phyloP scores from a whole-genome alignment of 1,139 yeast genomes.

The Taphrina flavorubra region DNA sequence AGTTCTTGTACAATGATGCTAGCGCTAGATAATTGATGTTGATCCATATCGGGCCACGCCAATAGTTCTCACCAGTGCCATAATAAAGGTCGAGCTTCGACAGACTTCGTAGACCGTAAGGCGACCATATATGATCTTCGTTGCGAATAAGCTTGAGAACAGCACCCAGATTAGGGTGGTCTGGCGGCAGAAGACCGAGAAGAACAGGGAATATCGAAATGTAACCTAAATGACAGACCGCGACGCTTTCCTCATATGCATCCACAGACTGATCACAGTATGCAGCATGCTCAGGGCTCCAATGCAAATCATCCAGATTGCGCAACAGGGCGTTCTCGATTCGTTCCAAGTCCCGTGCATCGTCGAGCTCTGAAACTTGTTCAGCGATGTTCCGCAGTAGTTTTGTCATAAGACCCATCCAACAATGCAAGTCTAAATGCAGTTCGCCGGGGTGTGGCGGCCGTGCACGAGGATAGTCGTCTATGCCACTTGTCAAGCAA shows the following conservation, averaged over 20 bases:
- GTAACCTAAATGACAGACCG: slow-evolving; percentile 88
- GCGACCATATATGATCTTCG: slow-evolving; percentile 77
- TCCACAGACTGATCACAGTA: slow-evolving; percentile 86
- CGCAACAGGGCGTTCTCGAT: slow-evolving; percentile 64
- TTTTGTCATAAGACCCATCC: slow-evolving; percentile 93
- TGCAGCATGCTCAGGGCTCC: slow-evolving; percentile 70
- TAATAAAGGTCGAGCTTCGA: slow-evolving; percentile 71
- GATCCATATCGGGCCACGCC: slow-evolving; percentile 96
- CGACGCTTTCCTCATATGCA: slow-evolving; percentile 67
- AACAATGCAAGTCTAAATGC: slow-evolving; percentile 83
- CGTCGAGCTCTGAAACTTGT: slow-evolving; percentile 65
- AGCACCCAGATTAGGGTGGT: slow-evolving; percentile 58
- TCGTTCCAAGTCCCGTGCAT: slow-evolving; percentile 59
- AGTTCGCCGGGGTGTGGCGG: slow-evolving; percentile 87
- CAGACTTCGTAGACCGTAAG: slow-evolving; percentile 79
- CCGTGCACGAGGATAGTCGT: slow-evolving; percentile 88
- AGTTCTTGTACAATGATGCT: slow-evolving; percentile 63
- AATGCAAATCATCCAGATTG: slow-evolving; percentile 75
- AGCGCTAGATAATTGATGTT: slow-evolving; percentile 83
- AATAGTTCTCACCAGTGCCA: slow-evolving; percentile 84
- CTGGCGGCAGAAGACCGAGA: slow-evolving; percentile 66
- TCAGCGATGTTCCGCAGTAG: slow-evolving; percentile 78
- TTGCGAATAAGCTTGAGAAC: slow-evolving; percentile 66
- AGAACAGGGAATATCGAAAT: slow-evolving; percentile 84
- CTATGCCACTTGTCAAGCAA: slow-evolving; percentile 91